Base-by-base conservation (phyloP, 2,329 filamentous ascomycete genomes). In the Aspergillus eucalypticola region DNA sequence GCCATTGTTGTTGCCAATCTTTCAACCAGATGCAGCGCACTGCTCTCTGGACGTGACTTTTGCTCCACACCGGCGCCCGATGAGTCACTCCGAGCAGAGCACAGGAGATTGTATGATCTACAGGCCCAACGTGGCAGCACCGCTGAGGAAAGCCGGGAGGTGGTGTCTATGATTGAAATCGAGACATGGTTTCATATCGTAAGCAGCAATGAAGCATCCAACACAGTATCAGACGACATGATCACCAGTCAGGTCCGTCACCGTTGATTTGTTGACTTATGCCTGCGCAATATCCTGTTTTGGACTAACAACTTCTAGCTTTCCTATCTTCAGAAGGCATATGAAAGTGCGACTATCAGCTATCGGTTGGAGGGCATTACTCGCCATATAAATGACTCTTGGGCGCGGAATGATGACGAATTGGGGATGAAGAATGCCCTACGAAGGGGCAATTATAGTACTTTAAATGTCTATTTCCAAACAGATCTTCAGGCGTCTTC, bases 391-490 rank as follows among this genome's bases (percentile, higher is more conserved):
- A 86, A 85, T 73, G 79, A 84, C 64, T 74, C 73, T 49, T 86
- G 84, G 84, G 83, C 84, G 32, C 76, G 75, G 35, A 81, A 79
- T 58, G 71, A 70, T 23, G 79, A 81, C 67, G 80, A 82, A 64
- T 68, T 79, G 50, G 76, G 64, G 8, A 83, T 86, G 81, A 87
- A 86, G 70, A 69, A 72, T 23, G 71, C 79, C 2, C 79, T 86
- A 2, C 82, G 84, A 21, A 74, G 79, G 60, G 84, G 85, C 54
- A 80, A 71, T 41, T 87, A 87, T 72, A 63, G 67, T 41, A 79
- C 80, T 1, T 77, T 86, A 38, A 87, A 87, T 70, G 75, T 87
- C 60, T 87, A 86, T 75, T 86, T 86, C 75, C 82, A 86, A 71
- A 82, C 81, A 32, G 77, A 86, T 58, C 77, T 86, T 15, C 71